Evolutionary conservation across 441 rosid species (phyloP).

Genomic region (Arabidopsis hybrid): DNA sequence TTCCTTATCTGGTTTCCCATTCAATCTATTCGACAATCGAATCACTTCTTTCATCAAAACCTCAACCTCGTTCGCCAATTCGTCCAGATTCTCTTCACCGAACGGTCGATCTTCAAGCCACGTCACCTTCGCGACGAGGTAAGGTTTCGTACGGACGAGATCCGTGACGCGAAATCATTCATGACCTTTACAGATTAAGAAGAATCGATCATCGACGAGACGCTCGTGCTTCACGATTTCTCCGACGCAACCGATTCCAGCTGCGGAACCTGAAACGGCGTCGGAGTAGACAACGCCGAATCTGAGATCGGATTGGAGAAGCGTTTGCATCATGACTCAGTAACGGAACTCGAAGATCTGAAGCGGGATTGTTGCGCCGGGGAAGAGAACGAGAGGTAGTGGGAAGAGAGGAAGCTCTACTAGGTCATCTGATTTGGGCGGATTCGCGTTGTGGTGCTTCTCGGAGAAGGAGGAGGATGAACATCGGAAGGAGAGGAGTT

Average conservation of each 20-base stretch:
- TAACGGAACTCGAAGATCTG: conserved; percentile 97
- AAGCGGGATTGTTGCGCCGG: conserved; percentile 87
- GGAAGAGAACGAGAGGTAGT: conserved; percentile 87
- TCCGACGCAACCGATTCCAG: conserved; percentile 86
- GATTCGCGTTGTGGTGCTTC: conserved; percentile 59
- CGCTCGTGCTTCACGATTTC: conserved; percentile 93
- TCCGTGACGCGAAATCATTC: conserved; percentile 83
- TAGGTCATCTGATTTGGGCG: conserved; percentile 62
- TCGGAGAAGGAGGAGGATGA: conserved; percentile 80
- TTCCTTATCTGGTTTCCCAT: conserved; percentile 83
- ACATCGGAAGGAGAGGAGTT: conserved; percentile 52
- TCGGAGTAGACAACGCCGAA: conserved; percentile 93
- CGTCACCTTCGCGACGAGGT: conserved; percentile 79
- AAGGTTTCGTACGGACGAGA: conserved; percentile 82
- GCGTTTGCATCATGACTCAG: conserved; percentile 98
- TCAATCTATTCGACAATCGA: conserved; percentile 78
- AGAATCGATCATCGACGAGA: conserved; percentile 89
- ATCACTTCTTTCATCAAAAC: conserved; percentile 87
- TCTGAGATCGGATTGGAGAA: conserved; percentile 89
- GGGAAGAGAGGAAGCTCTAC: conserved; percentile 91
- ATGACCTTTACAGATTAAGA: conserved; percentile 91
- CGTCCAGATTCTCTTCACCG: conserved; percentile 77
- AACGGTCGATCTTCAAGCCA: conserved; percentile 98
- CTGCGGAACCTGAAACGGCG: conserved; percentile 73
- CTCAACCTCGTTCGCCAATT: conserved; percentile 76